Conservation (phyloP, 495 filamentous ascomycete species). For the Podospora bellae-mahoneyi region DNA sequence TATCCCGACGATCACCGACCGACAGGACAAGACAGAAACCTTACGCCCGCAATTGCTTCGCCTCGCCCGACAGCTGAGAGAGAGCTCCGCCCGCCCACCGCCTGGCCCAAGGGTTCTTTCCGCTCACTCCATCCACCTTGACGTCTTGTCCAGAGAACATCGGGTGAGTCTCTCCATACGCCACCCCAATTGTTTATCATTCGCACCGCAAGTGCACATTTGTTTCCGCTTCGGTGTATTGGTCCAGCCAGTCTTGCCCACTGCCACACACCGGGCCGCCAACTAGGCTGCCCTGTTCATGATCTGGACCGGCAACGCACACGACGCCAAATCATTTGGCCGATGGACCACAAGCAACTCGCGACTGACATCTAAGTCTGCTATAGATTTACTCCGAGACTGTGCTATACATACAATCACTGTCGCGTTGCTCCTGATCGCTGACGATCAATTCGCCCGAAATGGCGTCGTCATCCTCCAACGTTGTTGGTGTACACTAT, state of each 20-base stretch:
- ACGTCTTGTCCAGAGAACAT: background rate
- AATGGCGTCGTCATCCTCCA: slow-evolving; percentile 94
- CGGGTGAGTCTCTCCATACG: background rate
- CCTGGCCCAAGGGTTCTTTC: background rate
- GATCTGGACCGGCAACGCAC: background rate
- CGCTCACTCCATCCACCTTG: background rate
- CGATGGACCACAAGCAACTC: background rate
- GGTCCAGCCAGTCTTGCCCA: background rate
- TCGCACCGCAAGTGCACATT: background rate
- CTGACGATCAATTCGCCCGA: slow-evolving; percentile 16
- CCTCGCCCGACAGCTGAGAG: background rate
- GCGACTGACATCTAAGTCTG: background rate
- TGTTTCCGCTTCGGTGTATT: background rate
- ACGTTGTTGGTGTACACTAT: slow-evolving; percentile 99
- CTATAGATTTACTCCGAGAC: background rate
- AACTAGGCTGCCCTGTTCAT: background rate
- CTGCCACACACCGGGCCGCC: background rate
- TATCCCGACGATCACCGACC: background rate
- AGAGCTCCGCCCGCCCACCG: background rate
- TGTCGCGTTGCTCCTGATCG: background rate
- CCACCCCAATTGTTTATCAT: background rate
- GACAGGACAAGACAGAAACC: background rate
- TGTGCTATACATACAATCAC: background rate
- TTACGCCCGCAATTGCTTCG: background rate
- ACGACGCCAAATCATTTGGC: background rate